Evolutionary conservation across 2,329 filamentous ascomycete genomes (phyloP), one percentile per base, ranked within the genome.

Genomic region (Diaporthe nobilis): DNA sequence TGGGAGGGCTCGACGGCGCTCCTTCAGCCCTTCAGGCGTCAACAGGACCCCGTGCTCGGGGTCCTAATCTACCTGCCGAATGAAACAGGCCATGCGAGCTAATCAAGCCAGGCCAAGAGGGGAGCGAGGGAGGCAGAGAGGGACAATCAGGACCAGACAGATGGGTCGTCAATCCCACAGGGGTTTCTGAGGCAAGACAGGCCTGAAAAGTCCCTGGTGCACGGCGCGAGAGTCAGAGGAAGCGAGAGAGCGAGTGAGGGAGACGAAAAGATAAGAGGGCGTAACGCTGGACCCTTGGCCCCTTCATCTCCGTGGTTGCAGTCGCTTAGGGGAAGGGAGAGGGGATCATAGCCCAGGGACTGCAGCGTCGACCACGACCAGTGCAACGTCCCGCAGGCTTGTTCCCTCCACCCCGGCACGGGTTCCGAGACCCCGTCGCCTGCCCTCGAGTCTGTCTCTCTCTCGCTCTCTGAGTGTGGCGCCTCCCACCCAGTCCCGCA

Each of bases 231-330:
- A 68, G 65, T 51, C 47, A 68, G 31, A 53, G 60, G 60, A 28
- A 65, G 61, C 61, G 49, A 70, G 49, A 51, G 44, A 39, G 39
- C 25, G 61, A 47, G 34, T 22, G 42, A 44, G 25, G 10, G 25
- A 61, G 60, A 15, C 15, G 31, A 7, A 10, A 37, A 39, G 65
- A 68, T 42, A 68, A 68, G 47, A 37, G 44, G 47, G 65, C 65
- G 65, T 70, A 55, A 70, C 65, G 65, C 65, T 70, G 65, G 65
- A 70, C 65, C 65, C 65, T 70, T 70, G 65, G 47, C 65, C 65
- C 65, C 65, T 70, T 70, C 65, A 70, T 70, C 65, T 70, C 65
- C 65, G 65, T 70, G 65, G 49, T 70, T 70, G 34, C 65, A 70
- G 65, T 70, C 65, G 47, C 49, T 42, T 28, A 55, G 34, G 65